Evolutionary conservation across 495 filamentous ascomycete species (phyloP).

Genomic region (Lasiosphaeria miniovina): DNA sequence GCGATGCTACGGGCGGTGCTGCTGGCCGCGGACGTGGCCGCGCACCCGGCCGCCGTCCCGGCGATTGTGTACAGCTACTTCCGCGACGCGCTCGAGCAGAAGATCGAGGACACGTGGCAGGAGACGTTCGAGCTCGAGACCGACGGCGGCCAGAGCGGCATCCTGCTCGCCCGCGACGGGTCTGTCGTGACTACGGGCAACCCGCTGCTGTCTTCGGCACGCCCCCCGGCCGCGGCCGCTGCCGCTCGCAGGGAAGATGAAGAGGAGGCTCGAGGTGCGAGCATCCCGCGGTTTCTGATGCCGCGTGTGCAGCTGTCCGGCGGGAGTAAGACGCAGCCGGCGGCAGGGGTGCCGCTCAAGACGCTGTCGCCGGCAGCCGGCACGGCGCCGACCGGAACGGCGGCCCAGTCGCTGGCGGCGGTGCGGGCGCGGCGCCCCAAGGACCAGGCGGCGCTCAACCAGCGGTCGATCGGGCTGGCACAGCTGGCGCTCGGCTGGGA

Average conservation of each 20-base stretch:
- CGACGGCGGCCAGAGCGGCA: not conserved
- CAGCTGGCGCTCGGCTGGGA: not conserved
- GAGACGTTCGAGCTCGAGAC: constrained; percentile 2
- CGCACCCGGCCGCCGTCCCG: not conserved
- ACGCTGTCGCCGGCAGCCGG: no score
- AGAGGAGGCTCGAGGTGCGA: no score
- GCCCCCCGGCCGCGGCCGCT: no score
- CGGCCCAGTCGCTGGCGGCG: no score
- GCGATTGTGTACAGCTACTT: constrained; percentile 11
- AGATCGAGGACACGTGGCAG: constrained; percentile 2
- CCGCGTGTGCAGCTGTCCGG: no score
- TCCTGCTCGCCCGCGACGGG: not conserved
- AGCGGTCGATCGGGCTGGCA: not conserved
- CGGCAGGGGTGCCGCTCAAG: no score
- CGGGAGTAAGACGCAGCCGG: no score
- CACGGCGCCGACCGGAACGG: no score
- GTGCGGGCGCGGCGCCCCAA: not conserved
- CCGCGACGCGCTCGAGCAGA: not conserved
- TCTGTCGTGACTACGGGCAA: not conserved
- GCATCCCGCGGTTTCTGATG: no score
- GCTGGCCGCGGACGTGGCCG: not conserved
- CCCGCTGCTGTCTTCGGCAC: not conserved
- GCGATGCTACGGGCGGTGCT: not conserved
- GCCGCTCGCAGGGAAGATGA: no score
- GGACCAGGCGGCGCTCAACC: not conserved